Base-by-base conservation (phyloP, 495 filamentous ascomycete species). In the Lentithecium fluviatile region DNA sequence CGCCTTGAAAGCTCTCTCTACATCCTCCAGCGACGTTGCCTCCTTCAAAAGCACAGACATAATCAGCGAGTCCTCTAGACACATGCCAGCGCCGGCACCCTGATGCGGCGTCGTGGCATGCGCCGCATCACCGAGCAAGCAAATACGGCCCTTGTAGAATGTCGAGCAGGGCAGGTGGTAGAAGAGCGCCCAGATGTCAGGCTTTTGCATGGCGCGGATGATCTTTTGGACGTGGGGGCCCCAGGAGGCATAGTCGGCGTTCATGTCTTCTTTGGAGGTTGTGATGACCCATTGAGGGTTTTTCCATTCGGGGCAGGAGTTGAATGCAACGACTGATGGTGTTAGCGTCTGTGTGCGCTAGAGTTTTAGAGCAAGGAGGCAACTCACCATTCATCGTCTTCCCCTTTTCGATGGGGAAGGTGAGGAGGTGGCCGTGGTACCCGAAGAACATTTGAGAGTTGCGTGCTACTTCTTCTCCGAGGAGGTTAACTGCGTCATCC, bases 51-150 rank as follows among this genome's bases (percentile, higher is more conserved):
- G 66, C n/a, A 77, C 75, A 12, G 79, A 75, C 0, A 89, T 72
- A 12, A 88, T 76, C 47, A 79, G 79, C 6, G 84, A 80, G 71
- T 89, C 87, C 66, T 89, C 87, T 32, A 89, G 81, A 2, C 84
- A 83, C 72, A 85, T 81, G 0, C 86, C 85, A 0, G 85, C 85
- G 0, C 86, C 87, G 1, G 85, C 77, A 8, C 85, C 86, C 62
- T 88, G 85, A 65, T 88, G 85, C 0, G 87, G 87, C 2, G 85
- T 87, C 0, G 80, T 79, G 0, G 86, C 85, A 61, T 89, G 87
- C 0, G 86, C 86, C 0, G 87, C 86, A 62, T 89, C 87, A 1
- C 88, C 87, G 0, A 88, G 71, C 1, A 89, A 74, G 6, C 79
- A 81, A 0, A 89, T 64, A 0, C 78, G 75, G 1, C 78, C 80